Evolutionary conservation across 2,329 filamentous ascomycete genomes (phyloP).

Genomic region (Metarhizium brunneum): DNA sequence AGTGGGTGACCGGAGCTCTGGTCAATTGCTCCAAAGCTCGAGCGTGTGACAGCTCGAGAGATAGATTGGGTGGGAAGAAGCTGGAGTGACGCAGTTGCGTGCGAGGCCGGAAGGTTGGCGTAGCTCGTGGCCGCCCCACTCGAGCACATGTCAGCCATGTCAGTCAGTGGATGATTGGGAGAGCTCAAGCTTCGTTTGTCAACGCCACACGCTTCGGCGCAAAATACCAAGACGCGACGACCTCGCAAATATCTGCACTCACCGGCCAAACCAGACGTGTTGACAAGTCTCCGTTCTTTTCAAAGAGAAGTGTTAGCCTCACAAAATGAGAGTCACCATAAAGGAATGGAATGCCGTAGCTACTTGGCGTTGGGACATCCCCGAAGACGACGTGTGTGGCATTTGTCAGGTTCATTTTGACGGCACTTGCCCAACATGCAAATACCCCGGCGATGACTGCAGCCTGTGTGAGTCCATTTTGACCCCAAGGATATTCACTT

Average conservation of each 20-base stretch:
- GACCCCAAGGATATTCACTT: not conserved
- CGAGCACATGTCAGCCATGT: not conserved
- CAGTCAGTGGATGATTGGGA: not conserved
- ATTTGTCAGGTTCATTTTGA: slow-evolving; percentile 98
- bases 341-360: slow-evolving; percentile 90
- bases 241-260: not conserved
- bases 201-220: not conserved
- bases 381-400: slow-evolving; percentile 94
- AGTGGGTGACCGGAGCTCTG: not conserved
- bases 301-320: not conserved
- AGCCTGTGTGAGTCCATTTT: slow-evolving; percentile 60
- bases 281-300: not conserved
- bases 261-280: not conserved
- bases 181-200: not conserved
- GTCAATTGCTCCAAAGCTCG: not conserved
- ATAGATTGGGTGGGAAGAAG: not conserved
- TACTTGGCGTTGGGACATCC: slow-evolving; percentile 96
- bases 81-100: not conserved
- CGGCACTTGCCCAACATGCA: slow-evolving; percentile 94
- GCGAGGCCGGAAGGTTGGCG: not conserved
- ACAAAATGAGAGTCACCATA: slow-evolving; percentile 85
- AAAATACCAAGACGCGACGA: not conserved
- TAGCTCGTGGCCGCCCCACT: slow-evolving; percentile 2
- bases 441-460: slow-evolving; percentile 95
- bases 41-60: not conserved